Base-by-base conservation (phyloP, 495 filamentous ascomycete species). In the Talaromyces liani region DNA sequence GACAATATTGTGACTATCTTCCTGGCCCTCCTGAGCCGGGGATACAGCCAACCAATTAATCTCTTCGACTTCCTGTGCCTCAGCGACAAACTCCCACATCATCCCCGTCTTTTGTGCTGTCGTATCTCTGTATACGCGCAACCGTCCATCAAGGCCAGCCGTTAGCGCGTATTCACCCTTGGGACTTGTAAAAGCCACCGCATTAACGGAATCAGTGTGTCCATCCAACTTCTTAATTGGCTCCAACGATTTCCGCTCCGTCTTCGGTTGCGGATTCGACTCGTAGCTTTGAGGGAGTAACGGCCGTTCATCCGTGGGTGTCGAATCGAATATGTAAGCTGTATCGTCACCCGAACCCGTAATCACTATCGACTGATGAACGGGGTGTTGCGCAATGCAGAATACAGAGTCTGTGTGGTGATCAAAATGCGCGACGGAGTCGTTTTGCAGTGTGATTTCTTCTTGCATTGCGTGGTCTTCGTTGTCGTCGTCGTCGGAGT, bases 401-500 rank as follows among this genome's bases (percentile, higher is more conserved):
- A 96, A 98, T 61, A 99, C 88, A 55, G 86, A 90, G 79, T 97
- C 91, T 56, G 82, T 87, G 80, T 96, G 92, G 2, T 71, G 70
- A 76, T 97, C 94, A 74, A 97, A 97, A 77, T 96, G 91, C 60
- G 92, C 95, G 64, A 85, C 78, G 64, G 90, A 93, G 80, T 98
- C 92, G 77, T 98, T 98, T 64, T 92, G 82, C 16, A 98, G 80
- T 34, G 80, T 77, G 58, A 97, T 85, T 70, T 92, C 91, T 71
- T 92, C 79, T 39, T 85, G 80, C 59, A 88, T 86, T 56, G 77
- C 73, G n/a, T 85, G 80, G 64, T 88, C 82, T 12, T 69, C 64
- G 59, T 81, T 78, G 45, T 84, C 85, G 51, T 84, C 79, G 45
- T 84, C 85, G 51, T 84, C 85, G 0, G 83, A 89, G 64, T 89